Evolutionary conservation across 371 early-diverging fungal genomes (phyloP).

Genomic region (Zopfochytrium polystomum): DNA sequence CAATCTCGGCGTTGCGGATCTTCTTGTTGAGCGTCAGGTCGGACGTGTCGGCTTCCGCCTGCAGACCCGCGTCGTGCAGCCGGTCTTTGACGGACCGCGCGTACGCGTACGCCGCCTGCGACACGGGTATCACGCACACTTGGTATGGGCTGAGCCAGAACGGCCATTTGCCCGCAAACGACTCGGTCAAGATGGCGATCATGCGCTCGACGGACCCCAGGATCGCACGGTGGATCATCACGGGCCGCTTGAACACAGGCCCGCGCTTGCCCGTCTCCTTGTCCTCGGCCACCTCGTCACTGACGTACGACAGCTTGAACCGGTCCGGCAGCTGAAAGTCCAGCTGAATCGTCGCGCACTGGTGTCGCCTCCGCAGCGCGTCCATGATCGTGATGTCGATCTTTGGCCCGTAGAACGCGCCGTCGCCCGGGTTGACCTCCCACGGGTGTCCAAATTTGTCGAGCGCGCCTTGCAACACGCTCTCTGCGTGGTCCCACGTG

Average conservation of each 20-base stretch:
- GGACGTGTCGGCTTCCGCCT: slow-evolving; percentile 82
- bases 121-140: slow-evolving; percentile 78
- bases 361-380: slow-evolving; percentile 88
- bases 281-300: slow-evolving; percentile 13
- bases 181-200: slow-evolving; percentile 96
- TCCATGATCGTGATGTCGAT: slow-evolving; percentile 97
- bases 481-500: slow-evolving; percentile 95
- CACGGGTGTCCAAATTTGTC: slow-evolving; percentile 73
- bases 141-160: slow-evolving; percentile 99
- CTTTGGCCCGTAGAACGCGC: too few species aligned
- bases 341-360: slow-evolving; percentile 99
- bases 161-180: slow-evolving; percentile 94
- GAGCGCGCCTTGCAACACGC: slow-evolving; percentile 69
- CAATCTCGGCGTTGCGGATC: slow-evolving; percentile 81
- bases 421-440: slow-evolving; percentile 96
- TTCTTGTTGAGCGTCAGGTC: slow-evolving; percentile 94
- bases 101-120: slow-evolving; percentile 31
- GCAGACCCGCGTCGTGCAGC: slow-evolving; percentile 71
- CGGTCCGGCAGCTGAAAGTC: slow-evolving; percentile 96
- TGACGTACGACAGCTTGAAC: slow-evolving; percentile 83
- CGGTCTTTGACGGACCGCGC: slow-evolving; percentile 47
- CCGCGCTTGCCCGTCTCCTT: slow-evolving; percentile 11
- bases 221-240: slow-evolving; percentile 99
- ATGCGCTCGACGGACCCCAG: slow-evolving; percentile 97
- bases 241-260: slow-evolving; percentile 72